A percentile compares a stretch with the other conserved stretches of the same genome.
Evolutionary conservation across 2,329 filamentous ascomycete species (phyloP).

Genomic region (Alternaria novae-zelandiae): DNA sequence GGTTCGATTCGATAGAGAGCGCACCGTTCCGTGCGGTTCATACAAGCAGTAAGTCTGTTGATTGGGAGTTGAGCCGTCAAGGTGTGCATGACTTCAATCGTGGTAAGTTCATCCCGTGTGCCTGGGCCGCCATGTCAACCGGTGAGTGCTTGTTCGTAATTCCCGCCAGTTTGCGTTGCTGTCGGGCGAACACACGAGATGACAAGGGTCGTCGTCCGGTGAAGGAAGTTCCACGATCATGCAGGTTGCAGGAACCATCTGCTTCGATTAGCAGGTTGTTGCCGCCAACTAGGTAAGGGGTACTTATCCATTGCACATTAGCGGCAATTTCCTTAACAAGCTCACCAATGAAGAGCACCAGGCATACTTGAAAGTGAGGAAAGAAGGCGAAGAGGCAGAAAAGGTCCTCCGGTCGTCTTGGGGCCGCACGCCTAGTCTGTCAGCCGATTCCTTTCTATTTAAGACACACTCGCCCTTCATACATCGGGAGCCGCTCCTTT

Average conservation of each 20-base stretch:
- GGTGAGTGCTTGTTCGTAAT: constrained; percentile 7
- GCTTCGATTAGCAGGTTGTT: constrained; percentile 10
- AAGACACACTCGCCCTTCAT: constrained; percentile 21
- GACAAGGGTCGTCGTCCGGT: constrained; percentile 17
- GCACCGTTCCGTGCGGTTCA: background rate
- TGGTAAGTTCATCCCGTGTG: background rate
- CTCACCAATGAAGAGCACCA: constrained; percentile 22
- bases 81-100: constrained; percentile 12
- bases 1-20: constrained; percentile 1
- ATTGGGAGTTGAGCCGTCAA: constrained; percentile 7
- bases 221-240: constrained; percentile 9
- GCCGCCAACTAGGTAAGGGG: constrained; percentile 7
- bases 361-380: background rate
- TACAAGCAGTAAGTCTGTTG: background rate
- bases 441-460: constrained; percentile 26
- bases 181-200: background rate
- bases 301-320: constrained; percentile 15
- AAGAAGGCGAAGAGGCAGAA: constrained; percentile 27
- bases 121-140: constrained; percentile 3
- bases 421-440: constrained; percentile 14
- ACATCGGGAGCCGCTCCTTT: background rate
- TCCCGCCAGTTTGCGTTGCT: background rate
- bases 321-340: background rate
- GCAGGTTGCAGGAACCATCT: constrained; percentile 6
- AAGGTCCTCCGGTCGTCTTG: constrained; percentile 15